These are phyloP conservation scores for Phtheirospermum japonicum DNA, from an alignment of 257 asterid genomes.

Conservation along the genomic window DNA sequence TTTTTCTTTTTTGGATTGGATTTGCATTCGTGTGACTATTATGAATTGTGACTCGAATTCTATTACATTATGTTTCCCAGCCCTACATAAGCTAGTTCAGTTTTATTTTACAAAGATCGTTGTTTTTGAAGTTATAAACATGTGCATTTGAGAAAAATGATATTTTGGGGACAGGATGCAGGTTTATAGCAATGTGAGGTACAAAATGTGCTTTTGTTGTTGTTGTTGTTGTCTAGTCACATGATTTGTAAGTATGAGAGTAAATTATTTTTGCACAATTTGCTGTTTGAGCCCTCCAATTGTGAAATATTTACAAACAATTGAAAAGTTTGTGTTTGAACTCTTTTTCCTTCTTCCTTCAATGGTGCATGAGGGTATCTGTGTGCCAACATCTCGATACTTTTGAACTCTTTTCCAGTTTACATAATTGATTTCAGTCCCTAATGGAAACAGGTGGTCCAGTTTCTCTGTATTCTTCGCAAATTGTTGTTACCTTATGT, in stretches of 20 bases:
- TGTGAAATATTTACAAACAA: neutral
- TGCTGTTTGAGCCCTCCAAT: conserved; percentile 4
- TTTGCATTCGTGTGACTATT: neutral
- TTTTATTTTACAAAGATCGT: neutral
- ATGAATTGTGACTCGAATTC: neutral
- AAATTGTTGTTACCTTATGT: no score
- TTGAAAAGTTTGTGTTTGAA: neutral
- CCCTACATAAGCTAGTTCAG: neutral
- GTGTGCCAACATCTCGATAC: no score
- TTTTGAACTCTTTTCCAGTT: no score
- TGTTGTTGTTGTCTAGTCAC: neutral
- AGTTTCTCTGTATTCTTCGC: neutral
- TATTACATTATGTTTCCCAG: neutral
- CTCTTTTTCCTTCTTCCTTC: neutral
- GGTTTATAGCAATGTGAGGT: neutral
- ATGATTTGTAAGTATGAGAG: neutral
- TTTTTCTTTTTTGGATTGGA: no score
- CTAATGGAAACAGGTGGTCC: no score
- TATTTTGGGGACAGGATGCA: neutral
- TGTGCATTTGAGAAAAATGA: neutral
- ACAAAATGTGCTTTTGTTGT: neutral
- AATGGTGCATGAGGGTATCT: no score
- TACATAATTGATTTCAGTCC: neutral
- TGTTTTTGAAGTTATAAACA: neutral
- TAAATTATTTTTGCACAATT: neutral